Evolutionary conservation across 164 flowering plant genomes (phyloP), one percentile per base, ranked within the genome.

Genomic region (Vitis amurensis): DNA sequence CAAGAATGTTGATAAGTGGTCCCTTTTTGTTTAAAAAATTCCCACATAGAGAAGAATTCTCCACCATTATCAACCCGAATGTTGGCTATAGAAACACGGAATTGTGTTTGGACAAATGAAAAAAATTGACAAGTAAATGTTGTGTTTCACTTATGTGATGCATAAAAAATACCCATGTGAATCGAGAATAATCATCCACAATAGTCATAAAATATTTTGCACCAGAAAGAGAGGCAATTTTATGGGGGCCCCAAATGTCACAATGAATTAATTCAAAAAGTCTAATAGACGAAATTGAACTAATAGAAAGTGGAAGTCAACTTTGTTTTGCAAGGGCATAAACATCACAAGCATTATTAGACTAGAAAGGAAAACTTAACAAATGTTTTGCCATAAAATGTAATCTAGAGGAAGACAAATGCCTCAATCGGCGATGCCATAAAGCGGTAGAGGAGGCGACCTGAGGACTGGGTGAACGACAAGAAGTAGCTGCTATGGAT

Each of bases 311-410:
- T 1, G 62, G n/a, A n/a, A 49, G 3, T 11, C 44, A 0, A 4
- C 1, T 56, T 57, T 67, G 70, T 67, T 56, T 67, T 10, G 70
- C 70, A 9, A 67, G 23, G 2, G 68, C n/a, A 53, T 19, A 65
- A 23, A 53, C 19, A 51, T 29, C 16, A 30, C 57, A 53, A 12
- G 7, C 12, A 29, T 27, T 14, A 15, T 14, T 3, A 44, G 27
- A 2, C 0, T 8, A 0, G 1, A 8, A 9, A 8, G 5, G 57
- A 29, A 30, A 11, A 23, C 27, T 23, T 23, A 23, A 23, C 27
- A 23, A 23, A 23, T 23, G 27, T 23, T 23, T 23, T 3, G 12
- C 9, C 6, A 62, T 14, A 44, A 12, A 47, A n/a, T 47, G 10
- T 23, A 23, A 23, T 17, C 27, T 23, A 23, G 27, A 23, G 3